Evolutionary conservation across 139 green algal species (phyloP).

Genomic region (Choricystis sp.): DNA sequence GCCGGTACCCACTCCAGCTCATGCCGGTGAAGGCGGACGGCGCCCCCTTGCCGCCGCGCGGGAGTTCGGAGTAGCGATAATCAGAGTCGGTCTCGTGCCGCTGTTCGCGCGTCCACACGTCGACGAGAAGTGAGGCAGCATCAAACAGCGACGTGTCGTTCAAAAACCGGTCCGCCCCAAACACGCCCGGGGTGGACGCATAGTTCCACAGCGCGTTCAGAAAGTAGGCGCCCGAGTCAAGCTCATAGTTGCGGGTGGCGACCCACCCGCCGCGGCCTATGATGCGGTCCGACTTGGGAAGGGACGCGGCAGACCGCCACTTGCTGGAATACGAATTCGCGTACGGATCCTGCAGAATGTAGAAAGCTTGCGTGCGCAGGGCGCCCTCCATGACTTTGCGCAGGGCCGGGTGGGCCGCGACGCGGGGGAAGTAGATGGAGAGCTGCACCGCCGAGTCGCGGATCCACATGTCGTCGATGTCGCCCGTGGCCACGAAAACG

Average conservation of each 20-base stretch:
- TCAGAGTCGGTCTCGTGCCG: slow-evolving; percentile 24
- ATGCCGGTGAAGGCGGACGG: slow-evolving; percentile 23
- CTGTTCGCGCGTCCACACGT: slow-evolving; percentile 26
- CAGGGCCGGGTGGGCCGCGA: slow-evolving; percentile 18
- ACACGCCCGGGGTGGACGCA: slow-evolving; percentile 9
- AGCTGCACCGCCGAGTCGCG: slow-evolving; percentile 38
- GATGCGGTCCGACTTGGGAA: slow-evolving; percentile 16
- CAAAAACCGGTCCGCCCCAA: slow-evolving; percentile 13
- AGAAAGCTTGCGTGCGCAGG: slow-evolving; percentile 19
- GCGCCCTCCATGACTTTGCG: slow-evolving; percentile 21
- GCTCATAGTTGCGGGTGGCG: slow-evolving; percentile 43
- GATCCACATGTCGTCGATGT: slow-evolving; percentile 38
- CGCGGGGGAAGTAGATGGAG: slow-evolving; percentile 26
- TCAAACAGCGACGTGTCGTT: slow-evolving; percentile 23
- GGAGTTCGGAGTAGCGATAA: slow-evolving; percentile 40
- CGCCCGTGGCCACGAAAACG: slow-evolving; percentile 16
- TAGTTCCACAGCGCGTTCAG: slow-evolving; percentile 46
- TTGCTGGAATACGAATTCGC: slow-evolving; percentile 32
- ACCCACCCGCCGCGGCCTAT: slow-evolving; percentile 34
- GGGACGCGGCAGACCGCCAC: slow-evolving; percentile 7
- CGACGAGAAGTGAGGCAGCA: slow-evolving; percentile 21
- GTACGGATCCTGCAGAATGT: slow-evolving; percentile 42
- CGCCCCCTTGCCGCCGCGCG: slow-evolving; percentile 15
- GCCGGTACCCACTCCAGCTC: slow-evolving; percentile 42
- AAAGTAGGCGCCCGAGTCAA: slow-evolving; percentile 45